These are phyloP conservation scores for Daldinia grandis DNA, from an alignment of 495 filamentous ascomycete species.

Conservation along the genomic window DNA sequence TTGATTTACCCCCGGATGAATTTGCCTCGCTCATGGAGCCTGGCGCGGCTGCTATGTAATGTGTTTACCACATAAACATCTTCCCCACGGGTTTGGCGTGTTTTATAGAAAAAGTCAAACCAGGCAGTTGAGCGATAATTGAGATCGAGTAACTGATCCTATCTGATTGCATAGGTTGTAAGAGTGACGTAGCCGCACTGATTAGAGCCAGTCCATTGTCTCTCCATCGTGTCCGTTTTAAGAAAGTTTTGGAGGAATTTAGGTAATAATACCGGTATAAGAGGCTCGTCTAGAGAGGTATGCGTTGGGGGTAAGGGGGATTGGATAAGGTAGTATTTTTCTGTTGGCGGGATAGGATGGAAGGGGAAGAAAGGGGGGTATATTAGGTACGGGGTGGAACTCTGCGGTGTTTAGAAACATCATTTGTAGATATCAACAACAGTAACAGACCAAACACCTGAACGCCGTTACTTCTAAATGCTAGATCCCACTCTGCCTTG, in stretches of 20 bases:
- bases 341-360: constrained; percentile 3
- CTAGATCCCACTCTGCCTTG: constrained; percentile 2
- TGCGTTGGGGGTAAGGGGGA: constrained; percentile 3
- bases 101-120: constrained; percentile 50
- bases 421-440: constrained; percentile 24
- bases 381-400: constrained; percentile 3
- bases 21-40: constrained; percentile 22
- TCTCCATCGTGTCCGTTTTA: constrained; percentile 11
- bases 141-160: constrained; percentile 49
- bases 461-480: constrained; percentile 37
- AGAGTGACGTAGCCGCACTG: constrained; percentile 34
- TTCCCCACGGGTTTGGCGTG: constrained; percentile 31
- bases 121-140: constrained; percentile 35
- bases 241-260: not conserved
- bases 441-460: constrained; percentile 19
- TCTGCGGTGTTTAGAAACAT: constrained; percentile 3
- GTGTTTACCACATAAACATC: constrained; percentile 27
- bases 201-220: constrained; percentile 5
- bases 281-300: constrained; percentile 12
- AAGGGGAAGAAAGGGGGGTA: constrained; percentile 1
- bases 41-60: constrained; percentile 28
- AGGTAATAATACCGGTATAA: constrained; percentile 14
- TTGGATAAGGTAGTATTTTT: not conserved
- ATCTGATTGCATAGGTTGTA: constrained; percentile 49
- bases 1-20: constrained; percentile 36